phyloP scores from a whole-genome alignment of 2,329 filamentous ascomycete species.

The Ascochyta fabae region DNA sequence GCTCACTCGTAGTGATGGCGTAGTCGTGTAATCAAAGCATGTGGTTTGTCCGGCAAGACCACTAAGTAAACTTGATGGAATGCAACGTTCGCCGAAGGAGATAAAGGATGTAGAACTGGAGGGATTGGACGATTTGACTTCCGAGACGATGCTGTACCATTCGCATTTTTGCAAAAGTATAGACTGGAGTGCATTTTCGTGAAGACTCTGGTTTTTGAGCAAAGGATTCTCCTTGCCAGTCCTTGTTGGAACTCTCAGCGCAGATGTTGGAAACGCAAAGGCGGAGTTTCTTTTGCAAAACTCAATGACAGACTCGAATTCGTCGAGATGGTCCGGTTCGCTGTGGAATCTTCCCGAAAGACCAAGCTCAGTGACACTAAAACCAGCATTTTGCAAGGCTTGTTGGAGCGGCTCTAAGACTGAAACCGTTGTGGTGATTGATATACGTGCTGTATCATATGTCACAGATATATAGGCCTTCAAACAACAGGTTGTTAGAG shows the following conservation, averaged over 20 bases:
- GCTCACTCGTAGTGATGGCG: neutral
- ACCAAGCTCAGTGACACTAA: neutral
- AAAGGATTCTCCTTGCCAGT: too few species aligned
- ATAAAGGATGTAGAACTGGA: neutral
- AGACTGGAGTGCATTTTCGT: neutral
- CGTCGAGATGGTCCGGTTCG: neutral
- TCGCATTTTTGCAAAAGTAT: slow-evolving; percentile 4
- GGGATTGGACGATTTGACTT: neutral
- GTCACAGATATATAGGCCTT: slow-evolving; percentile 4
- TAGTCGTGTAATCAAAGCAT: slow-evolving; percentile 1
- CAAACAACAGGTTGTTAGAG: neutral
- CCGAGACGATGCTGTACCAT: neutral
- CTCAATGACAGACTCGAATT: neutral
- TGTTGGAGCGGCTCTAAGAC: neutral
- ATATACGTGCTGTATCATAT: neutral
- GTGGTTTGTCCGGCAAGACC: neutral
- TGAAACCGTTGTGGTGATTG: neutral
- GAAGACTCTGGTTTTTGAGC: neutral
- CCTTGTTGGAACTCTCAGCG: too few species aligned
- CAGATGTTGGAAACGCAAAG: neutral
- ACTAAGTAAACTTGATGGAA: slow-evolving; percentile 1
- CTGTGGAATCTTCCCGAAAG: slow-evolving; percentile 5
- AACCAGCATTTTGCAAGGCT: neutral
- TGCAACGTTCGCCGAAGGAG: slow-evolving; percentile 7
- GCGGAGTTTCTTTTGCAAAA: neutral